A percentile compares a stretch with the other conserved stretches of the same genome.
These are phyloP conservation scores for Iris macrosiphon DNA, from an alignment of 106 monocot genomes.

Conservation along the genomic window DNA sequence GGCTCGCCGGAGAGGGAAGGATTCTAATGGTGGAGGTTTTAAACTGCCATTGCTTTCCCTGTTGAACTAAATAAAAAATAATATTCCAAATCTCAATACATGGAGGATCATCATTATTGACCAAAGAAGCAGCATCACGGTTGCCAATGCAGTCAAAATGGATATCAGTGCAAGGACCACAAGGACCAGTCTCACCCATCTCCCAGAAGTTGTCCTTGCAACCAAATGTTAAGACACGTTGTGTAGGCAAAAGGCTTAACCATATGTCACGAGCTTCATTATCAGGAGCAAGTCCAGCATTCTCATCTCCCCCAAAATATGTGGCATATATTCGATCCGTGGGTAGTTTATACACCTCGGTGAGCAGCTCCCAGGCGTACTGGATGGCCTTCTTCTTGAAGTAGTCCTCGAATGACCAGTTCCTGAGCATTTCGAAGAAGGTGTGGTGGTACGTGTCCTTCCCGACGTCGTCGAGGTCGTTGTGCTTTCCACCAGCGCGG, in stretches of 20 bases:
- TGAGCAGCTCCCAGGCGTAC: conserved; percentile 94
- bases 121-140: conserved; percentile 83
- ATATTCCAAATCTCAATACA: conserved; percentile 99
- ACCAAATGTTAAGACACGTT: conserved; percentile 74
- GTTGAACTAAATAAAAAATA: conserved; percentile 96
- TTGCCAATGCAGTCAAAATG: conserved; percentile 93
- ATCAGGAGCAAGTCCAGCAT: conserved; percentile 80
- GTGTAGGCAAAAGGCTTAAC: conserved; percentile 59
- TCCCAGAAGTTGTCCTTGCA: conserved; percentile 99
- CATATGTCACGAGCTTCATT: conserved; percentile 75
- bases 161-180: conserved; percentile 95
- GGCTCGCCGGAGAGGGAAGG: too few relatives aligned
- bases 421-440: conserved; percentile 98
- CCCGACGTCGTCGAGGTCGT: conserved; percentile 94
- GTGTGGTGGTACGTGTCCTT: conserved; percentile 98
- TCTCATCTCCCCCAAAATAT: conserved; percentile 98
- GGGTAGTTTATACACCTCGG: conserved; percentile 82
- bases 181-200: conserved; percentile 98
- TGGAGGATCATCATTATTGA: conserved; percentile 96
- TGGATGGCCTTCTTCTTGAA: conserved; percentile 83
- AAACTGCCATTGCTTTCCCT: too few relatives aligned
- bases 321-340: conserved; percentile 76
- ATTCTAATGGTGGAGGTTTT: too few relatives aligned
- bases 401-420: conserved; percentile 98
- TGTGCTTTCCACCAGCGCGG: conserved; percentile 97